Conservation (phyloP, 768 basidiomycete genomes). For the Collybia nuda region DNA sequence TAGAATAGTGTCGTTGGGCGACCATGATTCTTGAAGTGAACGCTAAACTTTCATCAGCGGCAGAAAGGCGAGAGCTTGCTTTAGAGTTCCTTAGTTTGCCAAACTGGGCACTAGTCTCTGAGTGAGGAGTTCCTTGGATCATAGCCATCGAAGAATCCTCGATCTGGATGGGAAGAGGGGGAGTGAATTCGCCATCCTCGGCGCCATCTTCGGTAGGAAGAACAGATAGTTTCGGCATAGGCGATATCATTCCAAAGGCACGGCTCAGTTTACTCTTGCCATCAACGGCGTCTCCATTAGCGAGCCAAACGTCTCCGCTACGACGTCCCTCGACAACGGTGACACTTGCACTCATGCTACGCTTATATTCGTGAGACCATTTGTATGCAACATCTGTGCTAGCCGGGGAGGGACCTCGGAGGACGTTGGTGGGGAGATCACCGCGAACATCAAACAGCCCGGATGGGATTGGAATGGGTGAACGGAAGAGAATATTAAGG, state of each 20-base stretch:
- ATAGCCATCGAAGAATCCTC: constrained; percentile 45
- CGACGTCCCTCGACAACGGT: constrained; percentile 71
- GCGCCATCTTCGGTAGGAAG: constrained; percentile 54
- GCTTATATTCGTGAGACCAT: constrained; percentile 60
- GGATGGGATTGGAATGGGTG: constrained; percentile 65
- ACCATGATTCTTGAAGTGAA: constrained; percentile 65
- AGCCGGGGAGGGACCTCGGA: constrained; percentile 42
- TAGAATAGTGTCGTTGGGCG: constrained; percentile 72
- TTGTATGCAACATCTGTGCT: constrained; percentile 38
- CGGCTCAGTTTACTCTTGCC: constrained; percentile 62
- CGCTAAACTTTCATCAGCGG: constrained; percentile 47
- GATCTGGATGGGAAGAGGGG: constrained; percentile 61
- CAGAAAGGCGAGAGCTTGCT: constrained; percentile 54
- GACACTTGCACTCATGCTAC: constrained; percentile 59
- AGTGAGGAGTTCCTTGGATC: constrained; percentile 50
- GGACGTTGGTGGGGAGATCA: constrained; percentile 39
- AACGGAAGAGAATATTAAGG: constrained; percentile 57
- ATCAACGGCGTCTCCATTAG: constrained; percentile 70
- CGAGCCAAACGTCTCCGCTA: constrained; percentile 74
- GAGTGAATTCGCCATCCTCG: constrained; percentile 44
- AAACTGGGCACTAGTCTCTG: constrained; percentile 57
- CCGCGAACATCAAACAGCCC: constrained; percentile 58
- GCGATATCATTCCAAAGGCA: constrained; percentile 60
- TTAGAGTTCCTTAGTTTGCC: constrained; percentile 55
- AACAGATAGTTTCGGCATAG: constrained; percentile 68